Base-by-base conservation (phyloP, 208 protist genomes). In the Wallacemonas sp. region DNA sequence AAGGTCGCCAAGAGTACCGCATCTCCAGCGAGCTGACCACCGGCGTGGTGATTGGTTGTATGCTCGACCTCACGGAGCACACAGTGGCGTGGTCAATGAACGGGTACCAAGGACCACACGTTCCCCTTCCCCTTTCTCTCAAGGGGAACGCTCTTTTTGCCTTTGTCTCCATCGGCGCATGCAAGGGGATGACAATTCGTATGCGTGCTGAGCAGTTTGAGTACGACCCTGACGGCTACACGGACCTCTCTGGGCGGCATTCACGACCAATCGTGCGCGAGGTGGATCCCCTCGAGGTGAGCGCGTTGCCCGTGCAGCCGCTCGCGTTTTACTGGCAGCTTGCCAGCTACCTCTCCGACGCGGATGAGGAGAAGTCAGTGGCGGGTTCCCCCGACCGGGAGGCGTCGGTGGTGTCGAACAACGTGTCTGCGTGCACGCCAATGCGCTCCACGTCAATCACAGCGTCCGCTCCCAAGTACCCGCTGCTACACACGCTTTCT, bases 31-130 rank as follows among this genome's bases (percentile, higher is more conserved):
- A 89, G 42, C 70, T 82, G 19, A 62, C 52, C 13, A 73, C 82
- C 1, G 74, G 76, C 17, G 74, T 62, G 6, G 86, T 93, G 54
- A 72, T 96, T 53, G 91, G 91, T 9, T 96, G 88, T 45, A 63
- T 96, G 61, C 80, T 96, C 36, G 81, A 94, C 72, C 83, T 93
- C 81, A 70, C 81, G 53, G 74, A 83, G 37, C 72, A 79, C 34
- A 74, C 79, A 26, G 87, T 84, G 27, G 85, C 87, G 1, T 96
- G 91, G 88, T 96, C 91, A 22, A 74, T 92, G 36, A 89, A 96
- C 61, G 91, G 91, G 26, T 64, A 73, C 17, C 63, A 83, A 13
- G 91, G 91, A 17, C 68, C 76, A n/a, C 89, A 89, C 63, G 68
- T 94, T 2, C 53, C 87, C 2, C 85, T 96, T 52, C 91, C 91